Conservation (phyloP, 2,329 filamentous ascomycete species). For the Epichloe hybrida region DNA sequence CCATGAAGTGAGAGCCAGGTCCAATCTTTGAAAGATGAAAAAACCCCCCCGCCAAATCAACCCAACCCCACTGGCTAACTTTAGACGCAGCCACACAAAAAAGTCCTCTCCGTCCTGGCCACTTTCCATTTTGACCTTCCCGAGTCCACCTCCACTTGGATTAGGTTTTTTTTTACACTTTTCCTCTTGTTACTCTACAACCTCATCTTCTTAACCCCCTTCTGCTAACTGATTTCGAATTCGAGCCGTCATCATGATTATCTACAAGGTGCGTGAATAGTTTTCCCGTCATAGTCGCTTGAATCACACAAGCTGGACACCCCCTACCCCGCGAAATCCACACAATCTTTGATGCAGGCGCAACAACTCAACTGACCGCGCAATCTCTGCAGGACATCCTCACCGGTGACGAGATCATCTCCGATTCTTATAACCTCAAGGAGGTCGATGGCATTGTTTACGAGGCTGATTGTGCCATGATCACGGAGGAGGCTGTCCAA, state of each 20-base stretch:
- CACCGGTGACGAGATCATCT: slow-evolving; percentile 89
- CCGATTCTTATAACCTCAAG: slow-evolving; percentile 81
- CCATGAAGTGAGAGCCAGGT: not conserved
- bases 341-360: not conserved
- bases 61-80: not conserved
- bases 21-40: not conserved
- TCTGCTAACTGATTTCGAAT: slow-evolving; percentile 6
- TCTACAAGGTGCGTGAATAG: slow-evolving; percentile 47
- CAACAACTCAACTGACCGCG: slow-evolving; percentile 12
- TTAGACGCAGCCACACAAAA: not conserved
- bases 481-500: slow-evolving; percentile 60
- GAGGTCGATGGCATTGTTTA: slow-evolving; percentile 67
- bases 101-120: not conserved
- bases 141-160: not conserved
- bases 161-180: not conserved
- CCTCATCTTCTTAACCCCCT: slow-evolving; percentile 6
- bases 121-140: not conserved
- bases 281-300: not conserved
- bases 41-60: not conserved
- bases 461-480: slow-evolving; percentile 87
- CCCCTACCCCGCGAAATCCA: slow-evolving; percentile 5
- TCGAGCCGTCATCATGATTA: slow-evolving; percentile 51
- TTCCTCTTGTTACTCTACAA: slow-evolving; percentile 4
- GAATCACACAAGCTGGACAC: not conserved
- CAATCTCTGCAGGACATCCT: slow-evolving; percentile 58